Evolutionary conservation across 2,329 filamentous ascomycete species (phyloP).

Genomic region (Pestalotiopsis sp.): DNA sequence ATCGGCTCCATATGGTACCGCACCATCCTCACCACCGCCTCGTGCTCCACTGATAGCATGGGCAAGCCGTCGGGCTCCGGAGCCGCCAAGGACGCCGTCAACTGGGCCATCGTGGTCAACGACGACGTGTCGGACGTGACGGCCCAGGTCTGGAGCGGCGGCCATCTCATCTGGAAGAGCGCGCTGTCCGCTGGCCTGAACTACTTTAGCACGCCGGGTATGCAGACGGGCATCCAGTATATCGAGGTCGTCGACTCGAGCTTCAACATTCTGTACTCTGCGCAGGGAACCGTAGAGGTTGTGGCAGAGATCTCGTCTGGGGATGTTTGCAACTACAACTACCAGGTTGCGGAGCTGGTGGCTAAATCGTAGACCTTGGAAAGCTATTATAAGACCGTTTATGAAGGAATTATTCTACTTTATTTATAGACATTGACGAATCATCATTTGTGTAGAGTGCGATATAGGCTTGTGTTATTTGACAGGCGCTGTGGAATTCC

Average conservation of each 20-base stretch:
- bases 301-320: conserved; percentile 14
- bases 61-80: conserved; percentile 24
- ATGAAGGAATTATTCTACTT: no score
- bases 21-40: conserved; percentile 17
- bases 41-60: conserved; percentile 6
- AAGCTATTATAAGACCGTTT: no score
- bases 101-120: conserved; percentile 30
- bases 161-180: conserved; percentile 21
- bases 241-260: conserved; percentile 26
- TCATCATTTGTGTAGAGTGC: no score
- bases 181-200: conserved; percentile 16
- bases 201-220: conserved; percentile 25
- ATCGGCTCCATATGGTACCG: conserved; percentile 37
- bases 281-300: conserved; percentile 25
- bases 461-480: no score
- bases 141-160: conserved; percentile 27
- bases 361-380: neutral
- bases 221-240: conserved; percentile 27
- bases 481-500: no score
- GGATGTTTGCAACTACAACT: conserved; percentile 32
- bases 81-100: conserved; percentile 27
- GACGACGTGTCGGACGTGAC: conserved; percentile 13
- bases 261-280: conserved; percentile 23
- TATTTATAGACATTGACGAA: no score
- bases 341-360: conserved; percentile 26